Percentiles rank a stretch among this genome's conserved stretches.
Conservation (phyloP, 2,329 filamentous ascomycete genomes). For the Fonsecaea pugnacius region DNA sequence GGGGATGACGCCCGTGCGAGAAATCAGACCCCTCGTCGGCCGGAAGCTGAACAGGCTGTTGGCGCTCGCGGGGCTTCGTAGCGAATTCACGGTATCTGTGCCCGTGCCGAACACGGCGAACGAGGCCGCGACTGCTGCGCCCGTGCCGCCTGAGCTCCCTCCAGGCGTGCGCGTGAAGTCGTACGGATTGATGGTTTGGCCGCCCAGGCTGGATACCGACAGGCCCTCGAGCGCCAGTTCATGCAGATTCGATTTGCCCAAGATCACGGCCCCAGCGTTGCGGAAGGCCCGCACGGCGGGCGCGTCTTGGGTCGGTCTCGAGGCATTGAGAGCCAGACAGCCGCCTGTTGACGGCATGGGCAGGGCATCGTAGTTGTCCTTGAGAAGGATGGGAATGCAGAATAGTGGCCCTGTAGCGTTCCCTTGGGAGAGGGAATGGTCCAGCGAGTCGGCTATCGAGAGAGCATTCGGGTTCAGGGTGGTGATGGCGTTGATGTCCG, state of each 20-base stretch:
- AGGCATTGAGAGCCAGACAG: conserved; percentile 55
- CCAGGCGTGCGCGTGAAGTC: conserved; percentile 63
- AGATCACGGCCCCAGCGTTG: conserved; percentile 59
- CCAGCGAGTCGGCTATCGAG: conserved; percentile 55
- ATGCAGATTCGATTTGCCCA: conserved; percentile 66
- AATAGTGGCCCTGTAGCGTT: conserved; percentile 60
- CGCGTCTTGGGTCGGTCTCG: conserved; percentile 54
- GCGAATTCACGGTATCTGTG: conserved; percentile 44
- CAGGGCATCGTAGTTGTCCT: conserved; percentile 66
- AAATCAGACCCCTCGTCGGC: conserved; percentile 41
- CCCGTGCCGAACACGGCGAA: conserved; percentile 43
- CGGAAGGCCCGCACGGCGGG: conserved; percentile 57
- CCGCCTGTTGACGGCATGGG: conserved; percentile 64
- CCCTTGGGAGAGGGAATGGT: conserved; percentile 47
- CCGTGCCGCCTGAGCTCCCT: conserved; percentile 45
- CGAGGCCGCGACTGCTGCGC: conserved; percentile 42
- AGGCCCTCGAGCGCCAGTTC: conserved; percentile 68
- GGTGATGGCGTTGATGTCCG: conserved; percentile 62
- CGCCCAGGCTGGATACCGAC: conserved; percentile 65
- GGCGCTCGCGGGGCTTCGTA: conserved; percentile 41
- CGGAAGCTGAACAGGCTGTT: conserved; percentile 44
- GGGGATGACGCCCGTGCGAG: conserved; percentile 41
- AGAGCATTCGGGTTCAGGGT: conserved; percentile 57
- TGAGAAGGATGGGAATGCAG: conserved; percentile 65
- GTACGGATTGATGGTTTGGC: conserved; percentile 70